A percentile compares a stretch with the other conserved stretches of the same genome.
phyloP scores from a whole-genome alignment of 78 protist species.

The Capsaspora owczarzaki region DNA sequence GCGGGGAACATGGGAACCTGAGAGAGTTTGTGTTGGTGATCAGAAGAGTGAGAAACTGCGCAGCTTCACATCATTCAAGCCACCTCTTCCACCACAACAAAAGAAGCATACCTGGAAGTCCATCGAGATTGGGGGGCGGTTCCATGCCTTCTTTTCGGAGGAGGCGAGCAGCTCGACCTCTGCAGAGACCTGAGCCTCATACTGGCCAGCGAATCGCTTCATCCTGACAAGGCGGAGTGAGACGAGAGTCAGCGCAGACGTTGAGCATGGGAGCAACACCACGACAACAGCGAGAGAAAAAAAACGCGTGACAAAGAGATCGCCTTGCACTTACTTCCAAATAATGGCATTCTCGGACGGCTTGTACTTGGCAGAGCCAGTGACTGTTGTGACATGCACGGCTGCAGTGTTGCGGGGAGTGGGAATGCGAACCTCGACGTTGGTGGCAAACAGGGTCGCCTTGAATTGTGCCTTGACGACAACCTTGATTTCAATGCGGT shows the following conservation, averaged over 20 bases:
- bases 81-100: not conserved
- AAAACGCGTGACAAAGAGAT: not conserved
- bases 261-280: not conserved
- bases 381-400: constrained; percentile 39
- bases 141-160: constrained; percentile 69
- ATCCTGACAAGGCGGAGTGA: constrained; percentile 15
- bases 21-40: not conserved
- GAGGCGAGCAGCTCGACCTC: constrained; percentile 74
- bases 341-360: constrained; percentile 72
- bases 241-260: too few species aligned
- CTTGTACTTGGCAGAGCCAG: constrained; percentile 89
- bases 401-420: constrained; percentile 87
- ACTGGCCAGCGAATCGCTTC: constrained; percentile 23
- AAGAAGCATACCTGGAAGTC: constrained; percentile 67
- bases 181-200: constrained; percentile 42
- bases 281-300: not conserved
- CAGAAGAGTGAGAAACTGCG: too few species aligned
- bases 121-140: constrained; percentile 89
- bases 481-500: constrained; percentile 29
- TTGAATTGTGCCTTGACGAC: constrained; percentile 47
- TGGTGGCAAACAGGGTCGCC: constrained; percentile 28
- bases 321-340: constrained; percentile 55
- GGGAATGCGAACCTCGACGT: constrained; percentile 66
- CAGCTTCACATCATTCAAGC: not conserved
- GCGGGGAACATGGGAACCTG: constrained; percentile 94